phyloP scores from a whole-genome alignment of 495 filamentous ascomycete genomes.

The Collariella sp. region DNA sequence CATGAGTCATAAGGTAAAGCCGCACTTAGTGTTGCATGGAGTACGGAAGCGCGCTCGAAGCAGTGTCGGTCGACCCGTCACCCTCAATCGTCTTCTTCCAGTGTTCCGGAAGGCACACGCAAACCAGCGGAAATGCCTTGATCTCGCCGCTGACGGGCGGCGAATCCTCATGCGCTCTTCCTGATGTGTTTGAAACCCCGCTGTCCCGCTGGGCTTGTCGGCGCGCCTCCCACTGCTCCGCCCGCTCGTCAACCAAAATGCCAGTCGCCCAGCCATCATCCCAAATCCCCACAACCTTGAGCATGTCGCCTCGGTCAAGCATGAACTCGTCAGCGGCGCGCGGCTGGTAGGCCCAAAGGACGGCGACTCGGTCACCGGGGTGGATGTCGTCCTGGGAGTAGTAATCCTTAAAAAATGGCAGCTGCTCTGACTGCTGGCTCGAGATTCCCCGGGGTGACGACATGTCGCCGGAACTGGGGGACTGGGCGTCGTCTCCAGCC shows the following conservation, averaged over 20 bases:
- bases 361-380: constrained; percentile 79
- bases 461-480: constrained; percentile 66
- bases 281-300: constrained; percentile 98
- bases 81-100: constrained; percentile 97
- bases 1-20: constrained; percentile 15
- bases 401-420: constrained; percentile 96
- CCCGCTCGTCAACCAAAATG: constrained; percentile 67
- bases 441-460: constrained; percentile 76
- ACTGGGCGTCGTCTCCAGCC: constrained; percentile 58
- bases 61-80: constrained; percentile 54
- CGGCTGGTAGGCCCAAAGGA: constrained; percentile 94
- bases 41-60: constrained; percentile 37
- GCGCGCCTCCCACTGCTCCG: constrained; percentile 78
- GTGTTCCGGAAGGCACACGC: constrained; percentile 92
- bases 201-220: constrained; percentile 79
- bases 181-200: constrained; percentile 81
- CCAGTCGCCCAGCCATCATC: constrained; percentile 99
- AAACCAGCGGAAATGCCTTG: constrained; percentile 97
- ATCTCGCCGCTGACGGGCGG: constrained; percentile 72
- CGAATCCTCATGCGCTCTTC: constrained; percentile 47
- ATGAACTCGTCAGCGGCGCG: constrained; percentile 89
- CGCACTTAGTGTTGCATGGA: constrained; percentile 24
- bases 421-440: constrained; percentile 88
- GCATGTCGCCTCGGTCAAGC: constrained; percentile 93
- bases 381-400: constrained; percentile 96